phyloP scores from a whole-genome alignment of 2,329 filamentous ascomycete species.

The Alternaria burnsii region DNA sequence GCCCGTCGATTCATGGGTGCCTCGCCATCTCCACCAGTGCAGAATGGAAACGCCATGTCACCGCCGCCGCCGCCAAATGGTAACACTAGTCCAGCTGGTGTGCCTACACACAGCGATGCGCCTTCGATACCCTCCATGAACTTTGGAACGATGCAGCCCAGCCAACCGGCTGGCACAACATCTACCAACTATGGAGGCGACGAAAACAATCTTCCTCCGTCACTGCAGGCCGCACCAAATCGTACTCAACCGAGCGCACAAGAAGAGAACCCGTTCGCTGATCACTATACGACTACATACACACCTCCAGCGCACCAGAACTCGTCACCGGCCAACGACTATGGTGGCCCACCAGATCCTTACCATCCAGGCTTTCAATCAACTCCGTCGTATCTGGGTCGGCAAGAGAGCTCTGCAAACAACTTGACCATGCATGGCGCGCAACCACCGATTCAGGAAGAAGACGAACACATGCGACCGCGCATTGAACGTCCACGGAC shows the following conservation, averaged over 20 bases:
- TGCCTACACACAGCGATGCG: constrained; percentile 27
- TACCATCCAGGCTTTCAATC: constrained; percentile 49
- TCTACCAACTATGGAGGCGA: constrained; percentile 26
- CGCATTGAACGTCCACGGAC: constrained; percentile 37
- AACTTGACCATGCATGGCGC: constrained; percentile 59
- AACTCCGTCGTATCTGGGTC: constrained; percentile 54
- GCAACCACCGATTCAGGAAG: constrained; percentile 35
- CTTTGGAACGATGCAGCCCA: constrained; percentile 15
- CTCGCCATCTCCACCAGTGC: constrained; percentile 31
- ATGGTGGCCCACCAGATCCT: constrained; percentile 33
- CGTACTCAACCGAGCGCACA: constrained; percentile 22
- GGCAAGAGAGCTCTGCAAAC: constrained; percentile 55
- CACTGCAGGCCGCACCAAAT: constrained; percentile 39
- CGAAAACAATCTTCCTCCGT: constrained; percentile 34
- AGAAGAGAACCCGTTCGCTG: constrained; percentile 54
- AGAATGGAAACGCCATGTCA: constrained; percentile 13
- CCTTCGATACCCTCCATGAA: constrained; percentile 31
- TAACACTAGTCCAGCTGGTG: constrained; percentile 12
- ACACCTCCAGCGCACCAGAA: constrained; percentile 33
- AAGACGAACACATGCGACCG: constrained; percentile 36
- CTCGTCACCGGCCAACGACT: constrained; percentile 23
- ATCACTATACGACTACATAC: constrained; percentile 50
- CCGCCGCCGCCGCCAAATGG: not conserved
- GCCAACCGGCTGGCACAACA: constrained; percentile 6
- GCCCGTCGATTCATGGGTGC: constrained; percentile 59